phyloP scores from a whole-genome alignment of 345 rosid genomes.

The Arabis hirsuta region DNA sequence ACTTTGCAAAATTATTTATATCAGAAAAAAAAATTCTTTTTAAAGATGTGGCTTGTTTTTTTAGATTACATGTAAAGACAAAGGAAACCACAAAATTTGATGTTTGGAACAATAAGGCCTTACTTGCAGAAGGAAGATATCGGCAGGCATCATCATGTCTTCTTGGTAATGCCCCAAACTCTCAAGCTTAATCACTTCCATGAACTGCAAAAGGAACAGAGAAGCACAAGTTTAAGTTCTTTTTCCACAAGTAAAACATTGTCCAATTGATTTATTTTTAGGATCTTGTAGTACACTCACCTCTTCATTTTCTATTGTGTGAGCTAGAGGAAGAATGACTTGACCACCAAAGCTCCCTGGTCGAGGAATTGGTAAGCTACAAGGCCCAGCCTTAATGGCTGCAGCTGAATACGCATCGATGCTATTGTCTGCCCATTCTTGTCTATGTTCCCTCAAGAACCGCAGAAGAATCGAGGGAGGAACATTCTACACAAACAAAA shows the following conservation, averaged over 20 bases:
- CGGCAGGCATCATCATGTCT: conserved; percentile 83
- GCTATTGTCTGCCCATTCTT: conserved; percentile 97
- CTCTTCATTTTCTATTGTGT: conserved; percentile 96
- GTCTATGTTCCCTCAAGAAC: conserved; percentile 93
- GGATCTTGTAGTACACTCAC: conserved; percentile 40
- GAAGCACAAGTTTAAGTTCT: background rate
- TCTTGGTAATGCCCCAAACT: conserved; percentile 81
- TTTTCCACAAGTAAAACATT: background rate
- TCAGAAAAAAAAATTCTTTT: too few relatives aligned
- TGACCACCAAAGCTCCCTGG: conserved; percentile 92
- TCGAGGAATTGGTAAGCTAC: conserved; percentile 73
- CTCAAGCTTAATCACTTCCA: conserved; percentile 96
- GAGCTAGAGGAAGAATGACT: conserved; percentile 95
- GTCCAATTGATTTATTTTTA: conserved; percentile 8
- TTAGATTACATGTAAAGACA: too few relatives aligned
- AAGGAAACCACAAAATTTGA: background rate
- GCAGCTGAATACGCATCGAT: conserved; percentile 94
- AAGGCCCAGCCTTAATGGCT: conserved; percentile 88
- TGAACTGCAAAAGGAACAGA: conserved; percentile 53
- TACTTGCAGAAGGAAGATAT: conserved; percentile 95
- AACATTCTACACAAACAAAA: conserved; percentile 65
- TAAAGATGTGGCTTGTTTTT: too few relatives aligned
- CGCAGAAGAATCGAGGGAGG: conserved; percentile 91
- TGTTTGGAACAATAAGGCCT: conserved; percentile 32
- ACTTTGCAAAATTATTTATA: too few relatives aligned